A percentile compares a stretch with the other conserved stretches of the same genome.
Evolutionary conservation across 495 filamentous ascomycete genomes (phyloP).

Genomic region (Tuber umbilicatum): DNA sequence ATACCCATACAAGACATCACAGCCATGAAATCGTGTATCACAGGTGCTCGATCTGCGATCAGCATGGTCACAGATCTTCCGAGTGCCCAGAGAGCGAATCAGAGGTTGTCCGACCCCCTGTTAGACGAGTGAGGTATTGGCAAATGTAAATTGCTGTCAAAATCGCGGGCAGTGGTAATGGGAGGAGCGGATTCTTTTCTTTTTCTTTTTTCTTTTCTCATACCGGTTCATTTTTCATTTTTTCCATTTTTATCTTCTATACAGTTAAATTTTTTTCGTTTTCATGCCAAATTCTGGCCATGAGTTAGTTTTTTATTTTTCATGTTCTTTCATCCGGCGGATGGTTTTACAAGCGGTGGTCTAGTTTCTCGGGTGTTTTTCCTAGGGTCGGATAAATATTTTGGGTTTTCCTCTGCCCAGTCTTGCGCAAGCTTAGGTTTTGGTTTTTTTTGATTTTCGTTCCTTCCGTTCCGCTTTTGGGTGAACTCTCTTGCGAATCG

Average conservation of each 20-base stretch:
- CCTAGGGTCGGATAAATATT: neutral
- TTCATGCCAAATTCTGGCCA: neutral
- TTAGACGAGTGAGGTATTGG: neutral
- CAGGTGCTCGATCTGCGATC: neutral
- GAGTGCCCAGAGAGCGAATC: neutral
- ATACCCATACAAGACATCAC: neutral
- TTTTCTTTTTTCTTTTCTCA: slow-evolving; percentile 6
- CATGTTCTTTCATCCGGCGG: neutral
- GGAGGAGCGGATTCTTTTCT: neutral
- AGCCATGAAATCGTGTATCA: neutral
- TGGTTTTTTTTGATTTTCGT: neutral
- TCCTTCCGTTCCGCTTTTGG: neutral
- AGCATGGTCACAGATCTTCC: neutral
- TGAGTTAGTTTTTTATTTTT: slow-evolving; percentile 10
- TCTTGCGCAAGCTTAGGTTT: neutral
- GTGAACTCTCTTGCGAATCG: neutral
- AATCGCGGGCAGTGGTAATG: neutral
- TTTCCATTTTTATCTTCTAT: too few relatives aligned
- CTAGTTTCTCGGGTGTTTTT: neutral
- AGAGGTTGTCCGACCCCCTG: neutral
- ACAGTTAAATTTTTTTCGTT: slow-evolving; percentile 3
- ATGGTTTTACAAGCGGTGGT: neutral
- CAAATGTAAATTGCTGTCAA: neutral
- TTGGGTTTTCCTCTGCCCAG: neutral
- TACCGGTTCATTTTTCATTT: neutral